Evolutionary conservation across 2,329 filamentous ascomycete genomes (phyloP).

Genomic region (Colletotrichum gigasporum): DNA sequence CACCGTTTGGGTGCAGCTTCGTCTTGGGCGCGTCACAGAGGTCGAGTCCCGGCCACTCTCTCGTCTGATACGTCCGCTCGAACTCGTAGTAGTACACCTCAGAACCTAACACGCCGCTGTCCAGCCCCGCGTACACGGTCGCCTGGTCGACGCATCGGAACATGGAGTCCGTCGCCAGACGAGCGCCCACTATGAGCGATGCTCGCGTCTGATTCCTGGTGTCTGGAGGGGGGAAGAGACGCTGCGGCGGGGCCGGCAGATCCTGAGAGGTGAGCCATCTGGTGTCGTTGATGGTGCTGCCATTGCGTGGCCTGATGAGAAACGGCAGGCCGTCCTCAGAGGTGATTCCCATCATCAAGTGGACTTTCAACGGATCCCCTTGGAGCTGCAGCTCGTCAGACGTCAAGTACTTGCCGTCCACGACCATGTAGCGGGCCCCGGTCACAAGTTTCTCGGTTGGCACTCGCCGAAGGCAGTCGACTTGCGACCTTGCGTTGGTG

Average conservation of each 20-base stretch:
- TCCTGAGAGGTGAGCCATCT: conserved; percentile 45
- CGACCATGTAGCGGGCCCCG: conserved; percentile 62
- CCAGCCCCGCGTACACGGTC: conserved; percentile 60
- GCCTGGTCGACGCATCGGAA: conserved; percentile 70
- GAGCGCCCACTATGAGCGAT: conserved; percentile 63
- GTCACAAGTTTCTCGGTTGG: conserved; percentile 51
- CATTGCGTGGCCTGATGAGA: conserved; percentile 44
- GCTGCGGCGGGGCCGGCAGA: conserved; percentile 42
- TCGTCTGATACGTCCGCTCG: conserved; percentile 62
- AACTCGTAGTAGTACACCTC: conserved; percentile 68
- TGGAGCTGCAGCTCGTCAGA: conserved; percentile 57
- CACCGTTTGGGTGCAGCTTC: conserved; percentile 48
- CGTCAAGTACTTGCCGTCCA: conserved; percentile 65
- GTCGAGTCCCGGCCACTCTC: conserved; percentile 62
- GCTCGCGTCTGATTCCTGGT: conserved; percentile 60
- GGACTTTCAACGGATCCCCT: conserved; percentile 56
- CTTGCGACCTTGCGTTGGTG: conserved; percentile 55
- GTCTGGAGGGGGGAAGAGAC: conserved; percentile 59
- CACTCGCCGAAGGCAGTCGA: conserved; percentile 61
- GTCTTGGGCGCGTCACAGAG: conserved; percentile 50
- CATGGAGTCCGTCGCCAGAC: conserved; percentile 65
- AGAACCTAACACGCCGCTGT: conserved; percentile 52
- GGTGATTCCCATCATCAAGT: conserved; percentile 65
- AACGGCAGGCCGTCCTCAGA: conserved; percentile 66
- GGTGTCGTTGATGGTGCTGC: conserved; percentile 46